A percentile compares a stretch with the other conserved stretches of the same genome.
phyloP scores from a whole-genome alignment of 192 early-diverging fungal species.

The Podila clonocystis region DNA sequence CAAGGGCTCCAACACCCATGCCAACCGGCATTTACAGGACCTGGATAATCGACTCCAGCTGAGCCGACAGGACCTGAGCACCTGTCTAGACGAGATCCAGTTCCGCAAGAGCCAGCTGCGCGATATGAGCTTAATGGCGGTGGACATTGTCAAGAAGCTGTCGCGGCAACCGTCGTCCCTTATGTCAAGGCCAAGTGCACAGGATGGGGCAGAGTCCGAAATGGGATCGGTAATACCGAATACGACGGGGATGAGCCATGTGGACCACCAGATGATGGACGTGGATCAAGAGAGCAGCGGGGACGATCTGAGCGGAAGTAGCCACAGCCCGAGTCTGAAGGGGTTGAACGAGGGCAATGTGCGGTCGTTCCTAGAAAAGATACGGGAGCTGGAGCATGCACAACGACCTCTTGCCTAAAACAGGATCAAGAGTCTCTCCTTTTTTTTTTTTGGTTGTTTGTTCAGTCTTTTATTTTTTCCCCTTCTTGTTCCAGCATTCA shows the following conservation, averaged over 20 bases:
- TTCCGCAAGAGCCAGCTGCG: slow-evolving; percentile 43
- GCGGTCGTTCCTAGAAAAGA: slow-evolving; percentile 41
- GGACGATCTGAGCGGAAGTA: not conserved
- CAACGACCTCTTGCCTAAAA: slow-evolving; percentile 9
- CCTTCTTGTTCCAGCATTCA: too few species aligned
- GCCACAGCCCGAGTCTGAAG: slow-evolving; percentile 8
- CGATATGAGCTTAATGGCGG: slow-evolving; percentile 45
- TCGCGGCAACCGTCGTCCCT: not conserved
- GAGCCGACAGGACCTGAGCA: slow-evolving; percentile 41
- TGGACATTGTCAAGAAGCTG: slow-evolving; percentile 39
- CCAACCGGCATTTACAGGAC: slow-evolving; percentile 25
- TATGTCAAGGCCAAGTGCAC: not conserved
- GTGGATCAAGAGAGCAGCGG: not conserved
- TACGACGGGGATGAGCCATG: not conserved
- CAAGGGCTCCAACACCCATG: slow-evolving; percentile 9
- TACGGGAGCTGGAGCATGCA: slow-evolving; percentile 31
- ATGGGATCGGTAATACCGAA: not conserved
- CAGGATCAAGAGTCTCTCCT: not conserved
- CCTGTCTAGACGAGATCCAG: slow-evolving; percentile 44
- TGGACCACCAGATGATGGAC: not conserved
- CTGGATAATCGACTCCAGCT: slow-evolving; percentile 34
- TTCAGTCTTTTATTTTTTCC: too few species aligned
- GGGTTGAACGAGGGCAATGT: slow-evolving; percentile 44
- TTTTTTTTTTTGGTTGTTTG: not conserved
- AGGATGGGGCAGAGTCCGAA: not conserved